Evolutionary conservation across 192 early-diverging fungal genomes (phyloP), one percentile per base, ranked within the genome.

Genomic region (Radiomyces spectabilis): DNA sequence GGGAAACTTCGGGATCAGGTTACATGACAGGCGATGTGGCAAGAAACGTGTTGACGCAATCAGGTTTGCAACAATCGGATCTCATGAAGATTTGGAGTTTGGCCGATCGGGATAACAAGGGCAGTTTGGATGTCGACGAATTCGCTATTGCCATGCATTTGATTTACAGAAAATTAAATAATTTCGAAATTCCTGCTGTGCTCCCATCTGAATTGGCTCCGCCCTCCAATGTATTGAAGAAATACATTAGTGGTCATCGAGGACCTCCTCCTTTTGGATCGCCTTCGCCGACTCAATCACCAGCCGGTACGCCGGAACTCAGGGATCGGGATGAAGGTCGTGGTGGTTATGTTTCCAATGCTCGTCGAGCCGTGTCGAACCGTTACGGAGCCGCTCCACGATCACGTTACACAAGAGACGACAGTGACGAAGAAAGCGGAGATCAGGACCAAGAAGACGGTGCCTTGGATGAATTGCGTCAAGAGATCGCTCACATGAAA

Each of bases 101-200:
- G 4, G 82, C 87, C n/a, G 91, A 91, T 75, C 80, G 79, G 6
- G 83, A 89, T 50, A 83, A 85, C 40, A 70, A 76, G 44, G 95
- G 93, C 51, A 93, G 91, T 52, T 80, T 98, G 43, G 93, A 96
- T 61, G 61, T 79, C 13, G 90, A 95, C 69, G 95, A 98, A 67
- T 98, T 98, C 65, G 85, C 91, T 43, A 86, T 96, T 10, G 95
- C 93, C 16, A 98, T 98, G 95, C 92, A 96, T 70, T 69, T 98
- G 15, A 86, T 96, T 29, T 91, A 94, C 76, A 66, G 86, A 25
- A 94, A 91, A 65, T 74, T 94, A 15, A 86, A 86, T 31, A 91
- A 91, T 5, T 73, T 79, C 31, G 89, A 87, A 39, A 62, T 98
- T 10, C 95, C 95, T 12, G 68, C 72, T 5, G 67, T 71, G 4